These are phyloP conservation scores for Suhomyces terraborum DNA, from an alignment of 1,139 yeast genomes.

Conservation along the genomic window DNA sequence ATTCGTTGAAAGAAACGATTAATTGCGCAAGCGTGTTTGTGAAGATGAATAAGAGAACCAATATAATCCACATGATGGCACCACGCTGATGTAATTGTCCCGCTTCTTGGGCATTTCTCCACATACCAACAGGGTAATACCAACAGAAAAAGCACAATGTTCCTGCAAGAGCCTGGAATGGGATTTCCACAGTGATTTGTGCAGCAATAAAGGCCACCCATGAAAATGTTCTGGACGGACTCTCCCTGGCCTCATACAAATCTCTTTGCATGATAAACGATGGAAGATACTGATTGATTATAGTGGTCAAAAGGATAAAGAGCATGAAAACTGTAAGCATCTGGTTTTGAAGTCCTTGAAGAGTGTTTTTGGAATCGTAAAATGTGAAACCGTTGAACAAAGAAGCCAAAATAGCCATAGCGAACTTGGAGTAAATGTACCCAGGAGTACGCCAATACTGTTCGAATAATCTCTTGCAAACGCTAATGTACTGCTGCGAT, in stretches of 20 bases:
- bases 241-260: constrained; percentile 64
- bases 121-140: constrained; percentile 46
- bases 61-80: constrained; percentile 63
- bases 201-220: constrained; percentile 49
- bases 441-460: constrained; percentile 78
- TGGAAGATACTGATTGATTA: constrained; percentile 75
- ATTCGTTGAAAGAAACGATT: constrained; percentile 60
- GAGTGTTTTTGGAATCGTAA: constrained; percentile 62
- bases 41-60: constrained; percentile 58
- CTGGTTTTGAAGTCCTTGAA: constrained; percentile 63
- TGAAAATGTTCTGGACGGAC: constrained; percentile 62
- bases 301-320: constrained; percentile 47
- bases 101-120: constrained; percentile 33
- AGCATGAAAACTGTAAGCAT: constrained; percentile 59
- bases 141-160: constrained; percentile 40
- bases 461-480: constrained; percentile 56
- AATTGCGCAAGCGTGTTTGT: constrained; percentile 66
- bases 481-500: constrained; percentile 51
- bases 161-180: constrained; percentile 36
- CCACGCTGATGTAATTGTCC: constrained; percentile 50
- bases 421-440: constrained; percentile 66
- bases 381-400: constrained; percentile 76
- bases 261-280: constrained; percentile 70
- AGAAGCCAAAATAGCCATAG: constrained; percentile 52
- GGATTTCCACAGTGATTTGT: constrained; percentile 41